Base-by-base conservation (phyloP, 352 stramenopile genomes). In the Phytopythium helicoides region DNA sequence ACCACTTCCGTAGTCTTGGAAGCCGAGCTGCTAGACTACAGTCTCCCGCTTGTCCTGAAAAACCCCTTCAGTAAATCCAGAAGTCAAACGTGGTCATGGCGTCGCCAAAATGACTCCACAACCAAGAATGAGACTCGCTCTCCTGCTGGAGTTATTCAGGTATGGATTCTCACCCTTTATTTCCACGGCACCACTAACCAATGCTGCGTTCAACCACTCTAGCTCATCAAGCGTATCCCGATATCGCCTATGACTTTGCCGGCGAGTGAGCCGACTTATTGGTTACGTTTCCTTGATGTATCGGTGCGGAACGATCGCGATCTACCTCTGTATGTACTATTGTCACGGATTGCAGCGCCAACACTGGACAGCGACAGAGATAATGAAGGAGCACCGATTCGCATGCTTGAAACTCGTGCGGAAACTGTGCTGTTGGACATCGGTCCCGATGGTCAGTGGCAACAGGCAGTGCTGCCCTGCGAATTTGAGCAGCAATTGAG, bases 391-490 rank as follows among this genome's bases (percentile, higher is more conserved):
- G 55, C 50, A 14, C 58, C 37, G 9, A 25, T 85, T 9, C 66
- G 62, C 6, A 56, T 59, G 19, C 51, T 88, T 9, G 80, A 88
- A 33, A 18, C 52, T 16, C 54, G 54, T n/a, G 66, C 63, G 6
- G 74, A 87, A 49, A 59, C 63, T 19, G 36, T 91, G n/a, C 41
- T 78, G 38, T 60, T 91, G 14, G 81, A 87, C 40, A 42, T 68
- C 37, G 76, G 77, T 0, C 81, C 81, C 3, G 71, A 88, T 11
- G 81, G 81, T 1, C 78, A 88, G 36, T 86, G 76, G 66, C 72
- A 71, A 50, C 75, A 71, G 12, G 76, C 53, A 3, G 77, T 89
- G 18, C 37, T 88, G 26, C 56, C 66, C 0, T 25, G 38, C 3
- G 60, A 59, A 23, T 87, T 89, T 35, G 76, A 89, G 40, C 81